Conservation (phyloP, 495 filamentous ascomycete species). For the Penicillium nucicola region DNA sequence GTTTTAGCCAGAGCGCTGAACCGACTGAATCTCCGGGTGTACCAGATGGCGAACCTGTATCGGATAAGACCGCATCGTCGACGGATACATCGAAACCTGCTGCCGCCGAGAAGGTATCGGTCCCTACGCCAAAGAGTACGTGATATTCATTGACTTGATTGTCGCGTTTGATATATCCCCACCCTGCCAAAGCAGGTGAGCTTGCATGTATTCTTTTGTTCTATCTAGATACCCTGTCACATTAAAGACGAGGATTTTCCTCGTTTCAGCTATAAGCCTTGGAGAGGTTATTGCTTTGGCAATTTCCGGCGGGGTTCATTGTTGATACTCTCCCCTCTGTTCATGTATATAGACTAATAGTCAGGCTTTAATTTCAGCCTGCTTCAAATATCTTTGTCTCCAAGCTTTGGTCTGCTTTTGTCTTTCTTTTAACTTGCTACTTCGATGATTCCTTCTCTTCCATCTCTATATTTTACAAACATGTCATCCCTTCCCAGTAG, state of each 20-base stretch:
- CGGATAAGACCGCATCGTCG: background rate
- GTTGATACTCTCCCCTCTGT: background rate
- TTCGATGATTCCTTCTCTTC: background rate
- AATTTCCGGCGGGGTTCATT: background rate
- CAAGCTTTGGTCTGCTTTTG: background rate
- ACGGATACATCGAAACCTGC: background rate
- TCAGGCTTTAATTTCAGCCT: background rate
- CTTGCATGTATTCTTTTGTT: conserved; percentile 2
- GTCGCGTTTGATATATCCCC: background rate
- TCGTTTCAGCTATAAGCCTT: background rate
- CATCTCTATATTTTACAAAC: background rate
- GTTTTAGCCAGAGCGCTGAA: conserved; percentile 15
- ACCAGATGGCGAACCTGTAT: background rate
- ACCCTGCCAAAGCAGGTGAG: background rate
- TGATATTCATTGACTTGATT: background rate
- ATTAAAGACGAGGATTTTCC: background rate
- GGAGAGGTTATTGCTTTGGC: too few relatives aligned
- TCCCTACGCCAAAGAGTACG: background rate
- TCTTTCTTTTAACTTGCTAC: background rate
- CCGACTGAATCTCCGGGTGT: background rate
- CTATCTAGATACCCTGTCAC: conserved; percentile 3
- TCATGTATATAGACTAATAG: background rate
- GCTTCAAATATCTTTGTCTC: background rate
- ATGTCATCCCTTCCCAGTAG: background rate
- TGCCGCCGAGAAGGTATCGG: background rate